Conservation (phyloP, 2,329 filamentous ascomycete genomes). For the Onygenales sp. region DNA sequence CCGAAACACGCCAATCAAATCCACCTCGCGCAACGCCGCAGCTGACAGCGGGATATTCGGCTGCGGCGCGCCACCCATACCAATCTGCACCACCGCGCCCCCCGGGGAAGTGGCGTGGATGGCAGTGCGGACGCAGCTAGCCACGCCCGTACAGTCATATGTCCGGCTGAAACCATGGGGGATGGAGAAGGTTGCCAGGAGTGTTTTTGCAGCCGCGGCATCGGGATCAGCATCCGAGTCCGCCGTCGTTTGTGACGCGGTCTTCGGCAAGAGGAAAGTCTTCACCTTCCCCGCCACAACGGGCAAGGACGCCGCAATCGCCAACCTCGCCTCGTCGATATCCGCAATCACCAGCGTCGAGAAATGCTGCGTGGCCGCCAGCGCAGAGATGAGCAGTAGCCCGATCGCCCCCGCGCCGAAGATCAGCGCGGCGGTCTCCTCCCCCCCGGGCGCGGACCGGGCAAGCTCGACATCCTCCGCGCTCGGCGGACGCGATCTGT, state of each 20-base stretch:
- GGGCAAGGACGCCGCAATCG: slow-evolving; percentile 41
- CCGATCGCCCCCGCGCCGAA: slow-evolving; percentile 55
- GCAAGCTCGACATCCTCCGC: slow-evolving; percentile 27
- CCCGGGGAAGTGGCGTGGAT: slow-evolving; percentile 39
- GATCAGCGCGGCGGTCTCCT: slow-evolving; percentile 42
- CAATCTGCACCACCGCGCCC: slow-evolving; percentile 45
- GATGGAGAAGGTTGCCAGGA: slow-evolving; percentile 20
- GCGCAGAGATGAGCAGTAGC: slow-evolving; percentile 48
- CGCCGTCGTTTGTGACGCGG: slow-evolving; percentile 13
- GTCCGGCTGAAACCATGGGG: slow-evolving; percentile 32
- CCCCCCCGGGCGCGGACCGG: slow-evolving; percentile 26
- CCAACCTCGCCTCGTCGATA: slow-evolving; percentile 47
- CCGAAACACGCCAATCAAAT: slow-evolving; percentile 49
- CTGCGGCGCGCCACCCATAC: slow-evolving; percentile 45
- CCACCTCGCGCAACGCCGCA: slow-evolving; percentile 47
- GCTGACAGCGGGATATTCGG: slow-evolving; percentile 46
- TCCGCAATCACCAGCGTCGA: slow-evolving; percentile 50
- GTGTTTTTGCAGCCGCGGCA: slow-evolving; percentile 23
- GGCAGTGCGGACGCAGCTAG: slow-evolving; percentile 35
- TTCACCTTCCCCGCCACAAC: slow-evolving; percentile 26
- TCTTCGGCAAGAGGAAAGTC: slow-evolving; percentile 22
- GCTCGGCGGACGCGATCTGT: slow-evolving; percentile 42
- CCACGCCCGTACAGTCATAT: slow-evolving; percentile 39
- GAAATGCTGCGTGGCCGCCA: slow-evolving; percentile 46
- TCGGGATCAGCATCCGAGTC: slow-evolving; percentile 21